A percentile compares a stretch with the other conserved stretches of the same genome.
Conservation (phyloP, 2,329 filamentous ascomycete genomes). For the Botrytis paeoniae region DNA sequence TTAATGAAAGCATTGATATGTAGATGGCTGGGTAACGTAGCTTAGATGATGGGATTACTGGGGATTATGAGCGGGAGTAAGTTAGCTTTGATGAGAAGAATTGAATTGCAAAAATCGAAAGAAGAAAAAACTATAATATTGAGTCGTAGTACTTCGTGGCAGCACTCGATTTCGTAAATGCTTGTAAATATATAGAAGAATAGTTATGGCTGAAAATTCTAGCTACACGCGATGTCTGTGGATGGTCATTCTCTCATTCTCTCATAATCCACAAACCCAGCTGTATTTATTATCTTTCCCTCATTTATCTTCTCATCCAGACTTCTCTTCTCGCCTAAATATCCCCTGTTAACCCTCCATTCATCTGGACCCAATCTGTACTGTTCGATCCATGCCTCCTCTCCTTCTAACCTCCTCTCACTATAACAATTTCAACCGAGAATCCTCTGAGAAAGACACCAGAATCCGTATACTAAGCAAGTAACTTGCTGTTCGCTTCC, state of each 20-base stretch:
- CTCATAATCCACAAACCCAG: neutral
- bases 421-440: neutral
- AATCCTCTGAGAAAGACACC: no score
- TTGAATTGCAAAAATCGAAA: neutral
- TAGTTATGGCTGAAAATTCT: neutral
- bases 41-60: neutral
- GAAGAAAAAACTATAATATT: no score
- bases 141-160: no score
- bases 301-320: neutral
- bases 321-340: neutral
- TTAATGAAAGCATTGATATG: conserved; percentile 87
- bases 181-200: neutral
- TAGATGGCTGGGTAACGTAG: conserved; percentile 32
- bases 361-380: neutral
- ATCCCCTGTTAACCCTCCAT: neutral
- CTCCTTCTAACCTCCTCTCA: neutral
- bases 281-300: neutral
- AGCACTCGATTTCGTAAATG: neutral
- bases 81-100: neutral
- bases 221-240: neutral
- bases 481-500: neutral
- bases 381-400: neutral
- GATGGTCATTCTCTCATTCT: neutral
- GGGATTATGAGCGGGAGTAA: neutral
- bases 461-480: neutral